A percentile compares a stretch with the other conserved stretches of the same genome.
These are phyloP conservation scores for Candida parachauliodes DNA, from an alignment of 805 yeast species.

Conservation along the genomic window DNA sequence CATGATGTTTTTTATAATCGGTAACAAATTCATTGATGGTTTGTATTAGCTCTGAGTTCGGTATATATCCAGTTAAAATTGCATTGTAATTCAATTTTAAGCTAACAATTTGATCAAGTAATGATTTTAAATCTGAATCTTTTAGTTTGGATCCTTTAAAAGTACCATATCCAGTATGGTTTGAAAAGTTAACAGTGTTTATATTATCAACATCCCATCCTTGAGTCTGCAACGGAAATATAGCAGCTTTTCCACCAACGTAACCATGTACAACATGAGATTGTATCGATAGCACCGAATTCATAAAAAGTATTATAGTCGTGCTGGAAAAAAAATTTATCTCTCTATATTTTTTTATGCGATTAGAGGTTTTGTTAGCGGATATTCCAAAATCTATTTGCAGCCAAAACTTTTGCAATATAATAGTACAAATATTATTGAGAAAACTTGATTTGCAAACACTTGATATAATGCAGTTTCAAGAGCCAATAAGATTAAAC, in stretches of 20 bases:
- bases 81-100: slow-evolving; percentile 45
- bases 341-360: no score
- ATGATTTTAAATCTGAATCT: slow-evolving; percentile 37
- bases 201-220: slow-evolving; percentile 94
- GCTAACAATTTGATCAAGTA: slow-evolving; percentile 56
- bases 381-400: no score
- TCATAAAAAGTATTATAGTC: no score
- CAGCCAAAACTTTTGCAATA: no score
- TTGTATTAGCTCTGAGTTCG: slow-evolving; percentile 49
- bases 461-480: no score
- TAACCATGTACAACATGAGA: slow-evolving; percentile 95
- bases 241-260: slow-evolving; percentile 90
- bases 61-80: slow-evolving; percentile 64
- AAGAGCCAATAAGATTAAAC: no score
- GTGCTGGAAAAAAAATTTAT: no score
- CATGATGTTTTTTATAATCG: slow-evolving; percentile 33
- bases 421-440: no score
- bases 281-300: slow-evolving; percentile 44
- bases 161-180: slow-evolving; percentile 84
- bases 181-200: slow-evolving; percentile 84
- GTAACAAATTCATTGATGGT: slow-evolving; percentile 30
- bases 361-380: no score
- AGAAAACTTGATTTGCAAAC: no score
- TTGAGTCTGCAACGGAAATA: slow-evolving; percentile 78
- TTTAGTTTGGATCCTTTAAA: slow-evolving; percentile 56